Evolutionary conservation across 1,284 basidiomycete species (phyloP).

Genomic region (Xerocomus minutiporus): DNA sequence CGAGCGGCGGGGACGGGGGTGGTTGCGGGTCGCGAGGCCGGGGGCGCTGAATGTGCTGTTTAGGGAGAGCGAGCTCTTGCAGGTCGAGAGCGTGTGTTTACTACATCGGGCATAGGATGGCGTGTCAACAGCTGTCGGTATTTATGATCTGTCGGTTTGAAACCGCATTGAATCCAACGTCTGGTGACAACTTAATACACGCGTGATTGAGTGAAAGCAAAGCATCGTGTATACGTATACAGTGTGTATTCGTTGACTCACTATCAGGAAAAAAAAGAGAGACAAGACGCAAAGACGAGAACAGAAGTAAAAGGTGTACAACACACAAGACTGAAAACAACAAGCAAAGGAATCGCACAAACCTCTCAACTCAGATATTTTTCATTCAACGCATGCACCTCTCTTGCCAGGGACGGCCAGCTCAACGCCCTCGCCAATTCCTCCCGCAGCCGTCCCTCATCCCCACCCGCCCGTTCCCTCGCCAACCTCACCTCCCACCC

Average conservation of each 20-base stretch:
- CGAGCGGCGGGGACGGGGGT: slow-evolving; percentile 21
- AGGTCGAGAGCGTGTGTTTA: slow-evolving; percentile 22
- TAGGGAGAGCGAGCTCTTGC: slow-evolving; percentile 24
- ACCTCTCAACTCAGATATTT: slow-evolving; percentile 58
- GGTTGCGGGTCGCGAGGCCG: slow-evolving; percentile 20
- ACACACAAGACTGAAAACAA: not conserved
- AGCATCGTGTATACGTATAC: not conserved
- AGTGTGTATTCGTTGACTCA: not conserved
- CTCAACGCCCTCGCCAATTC: slow-evolving; percentile 63
- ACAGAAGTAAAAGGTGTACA: slow-evolving; percentile 1
- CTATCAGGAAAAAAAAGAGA: not conserved
- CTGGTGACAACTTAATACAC: too few species aligned
- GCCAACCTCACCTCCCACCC: slow-evolving; percentile 89
- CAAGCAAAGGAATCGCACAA: not conserved
- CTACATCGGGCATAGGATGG: slow-evolving; percentile 15
- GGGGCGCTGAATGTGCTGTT: slow-evolving; percentile 23
- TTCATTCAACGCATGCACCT: slow-evolving; percentile 76
- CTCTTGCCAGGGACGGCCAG: slow-evolving; percentile 76
- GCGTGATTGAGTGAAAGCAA: not conserved
- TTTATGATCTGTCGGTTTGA: too few species aligned
- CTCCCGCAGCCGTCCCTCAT: slow-evolving; percentile 45
- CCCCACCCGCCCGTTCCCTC: slow-evolving; percentile 54
- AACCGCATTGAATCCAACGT: too few species aligned
- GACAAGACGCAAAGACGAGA: not conserved
- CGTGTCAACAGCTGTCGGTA: too few species aligned